Base-by-base conservation (phyloP, 805 yeast species). In the Ogataea siamensis region DNA sequence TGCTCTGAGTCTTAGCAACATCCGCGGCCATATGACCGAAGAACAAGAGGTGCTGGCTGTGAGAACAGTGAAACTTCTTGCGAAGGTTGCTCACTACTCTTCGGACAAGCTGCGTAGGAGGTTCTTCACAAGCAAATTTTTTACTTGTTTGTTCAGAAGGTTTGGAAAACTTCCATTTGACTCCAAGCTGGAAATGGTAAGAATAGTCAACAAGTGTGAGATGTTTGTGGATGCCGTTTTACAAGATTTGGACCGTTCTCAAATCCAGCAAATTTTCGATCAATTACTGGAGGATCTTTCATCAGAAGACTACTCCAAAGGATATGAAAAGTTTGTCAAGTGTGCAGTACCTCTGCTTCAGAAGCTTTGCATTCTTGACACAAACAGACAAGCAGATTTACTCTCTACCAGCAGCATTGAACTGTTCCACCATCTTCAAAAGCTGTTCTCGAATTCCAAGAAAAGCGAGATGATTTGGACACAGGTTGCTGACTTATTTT, bases 261-360 rank as follows among this genome's bases (percentile, higher is more conserved):
- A 45, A 27, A 34, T 39, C n/a, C 47, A 46, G 21, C 46, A 42
- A 20, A 28, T 49, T 18, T 42, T 46, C 26, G 50, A 46, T 14
- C 50, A 46, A 20, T n/a, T 49, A 11, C 37, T 46, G 31, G 49
- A 42, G 29, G 46, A 37, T 24, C 31, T 49, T 12, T 35, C 49
- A 5, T 29, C 40, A 2, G 40, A 33, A 16, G 49, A 39, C 17
- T 44, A 43, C 20, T 40, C 48, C 13, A 28, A 34, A 32, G 21
- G 37, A 14, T 40, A 46, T 14, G 46, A 39, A 28, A 35, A 39
- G 22, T 38, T 43, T 39, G 43, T 42, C 17, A 45, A 40, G 18
- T 41, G 46, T 28, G 12, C 45, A 7, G 30, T 46, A 17, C 51
- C 53, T 1, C 28, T 45, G 4, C 26, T 49, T 8, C 42, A 34